phyloP scores from a whole-genome alignment of 208 protist species.

The Crithidia fasciculata region DNA sequence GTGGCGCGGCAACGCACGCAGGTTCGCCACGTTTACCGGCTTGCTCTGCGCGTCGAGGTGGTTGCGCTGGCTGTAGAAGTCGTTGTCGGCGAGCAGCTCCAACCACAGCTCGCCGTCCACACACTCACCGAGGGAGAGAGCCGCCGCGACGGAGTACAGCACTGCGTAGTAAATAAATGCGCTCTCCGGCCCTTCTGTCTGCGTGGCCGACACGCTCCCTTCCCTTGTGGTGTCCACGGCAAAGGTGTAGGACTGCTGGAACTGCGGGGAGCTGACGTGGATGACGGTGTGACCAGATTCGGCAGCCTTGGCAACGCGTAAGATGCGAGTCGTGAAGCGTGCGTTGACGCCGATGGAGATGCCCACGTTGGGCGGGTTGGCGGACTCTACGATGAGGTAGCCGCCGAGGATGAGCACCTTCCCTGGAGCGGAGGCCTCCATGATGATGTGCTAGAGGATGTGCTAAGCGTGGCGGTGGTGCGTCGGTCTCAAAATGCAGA shows the following conservation, averaged over 20 bases:
- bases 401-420: constrained; percentile 97
- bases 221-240: constrained; percentile 36
- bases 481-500: no score
- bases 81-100: constrained; percentile 88
- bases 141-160: constrained; percentile 66
- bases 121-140: constrained; percentile 25
- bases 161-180: constrained; percentile 80
- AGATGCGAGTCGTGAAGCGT: constrained; percentile 82
- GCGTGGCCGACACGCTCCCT: constrained; percentile 45
- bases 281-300: constrained; percentile 38
- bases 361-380: constrained; percentile 77
- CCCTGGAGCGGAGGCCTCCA: constrained; percentile 88
- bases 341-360: constrained; percentile 93
- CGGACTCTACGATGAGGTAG: constrained; percentile 93
- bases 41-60: constrained; percentile 64
- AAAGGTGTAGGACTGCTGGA: constrained; percentile 73
- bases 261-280: constrained; percentile 84
- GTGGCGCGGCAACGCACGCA: constrained; percentile 69
- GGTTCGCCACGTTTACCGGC: constrained; percentile 53
- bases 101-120: constrained; percentile 40
- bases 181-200: constrained; percentile 60
- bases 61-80: constrained; percentile 93
- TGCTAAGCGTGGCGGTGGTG: no score
- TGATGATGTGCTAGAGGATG: constrained; percentile 4
- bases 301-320: constrained; percentile 3